Conservation (phyloP, 1,284 basidiomycete genomes). For the Fistulina hepatica region DNA sequence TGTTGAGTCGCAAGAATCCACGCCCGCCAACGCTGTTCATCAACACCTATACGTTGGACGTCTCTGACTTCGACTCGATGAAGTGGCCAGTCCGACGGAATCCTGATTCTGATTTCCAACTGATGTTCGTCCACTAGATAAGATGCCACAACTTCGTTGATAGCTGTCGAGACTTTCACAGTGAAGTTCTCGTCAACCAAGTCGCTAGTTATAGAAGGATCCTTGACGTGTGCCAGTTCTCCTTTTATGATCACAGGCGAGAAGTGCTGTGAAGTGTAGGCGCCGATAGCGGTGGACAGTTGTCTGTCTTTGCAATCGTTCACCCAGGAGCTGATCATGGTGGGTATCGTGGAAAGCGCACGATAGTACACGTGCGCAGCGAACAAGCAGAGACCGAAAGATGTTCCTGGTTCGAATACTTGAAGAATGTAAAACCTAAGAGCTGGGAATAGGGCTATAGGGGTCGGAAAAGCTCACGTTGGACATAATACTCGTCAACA, state of each 20-base stretch:
- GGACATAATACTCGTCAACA: slow-evolving; percentile 79
- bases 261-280: slow-evolving; percentile 80
- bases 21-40: slow-evolving; percentile 84
- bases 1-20: slow-evolving; percentile 95
- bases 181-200: slow-evolving; percentile 75
- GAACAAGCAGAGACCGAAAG: slow-evolving; percentile 56
- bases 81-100: slow-evolving; percentile 89
- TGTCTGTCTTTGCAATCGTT: slow-evolving; percentile 84
- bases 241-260: slow-evolving; percentile 82
- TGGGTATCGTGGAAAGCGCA: slow-evolving; percentile 71
- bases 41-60: slow-evolving; percentile 76
- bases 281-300: slow-evolving; percentile 62
- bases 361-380: slow-evolving; percentile 87
- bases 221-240: slow-evolving; percentile 72
- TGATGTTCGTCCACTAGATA: slow-evolving; percentile 93
- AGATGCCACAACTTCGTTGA: slow-evolving; percentile 68
- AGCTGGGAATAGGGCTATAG: neutral
- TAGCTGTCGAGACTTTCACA: slow-evolving; percentile 60
- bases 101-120: slow-evolving; percentile 81
- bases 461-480: slow-evolving; percentile 40
- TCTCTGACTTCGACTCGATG: slow-evolving; percentile 84
- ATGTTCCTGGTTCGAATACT: slow-evolving; percentile 55
- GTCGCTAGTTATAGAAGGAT: slow-evolving; percentile 49
- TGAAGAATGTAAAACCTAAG: slow-evolving; percentile 5
- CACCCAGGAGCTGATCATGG: slow-evolving; percentile 79